A percentile compares a stretch with the other conserved stretches of the same genome.
Evolutionary conservation across 2,329 filamentous ascomycete genomes (phyloP).

Genomic region (Diaporthe amygdali): DNA sequence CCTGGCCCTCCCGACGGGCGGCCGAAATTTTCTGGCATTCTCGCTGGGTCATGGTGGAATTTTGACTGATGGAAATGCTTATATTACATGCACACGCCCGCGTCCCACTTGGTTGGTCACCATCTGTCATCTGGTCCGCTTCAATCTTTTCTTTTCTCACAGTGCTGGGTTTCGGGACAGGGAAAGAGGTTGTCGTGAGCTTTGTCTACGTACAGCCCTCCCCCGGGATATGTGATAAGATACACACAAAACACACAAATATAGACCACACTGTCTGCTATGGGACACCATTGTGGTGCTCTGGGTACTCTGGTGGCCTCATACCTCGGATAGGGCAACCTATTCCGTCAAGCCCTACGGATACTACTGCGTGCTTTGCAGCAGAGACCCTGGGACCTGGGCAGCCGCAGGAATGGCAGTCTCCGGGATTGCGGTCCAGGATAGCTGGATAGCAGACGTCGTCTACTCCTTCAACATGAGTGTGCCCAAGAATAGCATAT

Average conservation of each 20-base stretch:
- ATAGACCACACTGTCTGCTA: neutral
- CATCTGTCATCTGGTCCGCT: slow-evolving; percentile 14
- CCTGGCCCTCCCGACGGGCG: neutral
- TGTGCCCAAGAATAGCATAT: slow-evolving; percentile 2
- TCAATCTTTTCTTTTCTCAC: neutral
- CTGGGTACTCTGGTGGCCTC: neutral
- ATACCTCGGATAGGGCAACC: neutral
- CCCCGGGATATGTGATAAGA: neutral
- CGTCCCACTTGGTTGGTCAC: slow-evolving; percentile 12
- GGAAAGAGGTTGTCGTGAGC: neutral
- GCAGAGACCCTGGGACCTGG: neutral
- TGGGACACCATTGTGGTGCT: neutral
- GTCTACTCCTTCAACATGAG: neutral
- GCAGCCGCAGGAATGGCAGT: neutral
- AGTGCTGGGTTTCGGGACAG: slow-evolving; percentile 8
- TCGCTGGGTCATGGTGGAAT: slow-evolving; percentile 15
- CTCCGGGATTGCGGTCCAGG: neutral
- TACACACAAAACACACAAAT: neutral
- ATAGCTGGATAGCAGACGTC: neutral
- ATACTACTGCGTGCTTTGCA: neutral
- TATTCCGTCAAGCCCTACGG: slow-evolving; percentile 2
- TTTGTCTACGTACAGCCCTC: neutral
- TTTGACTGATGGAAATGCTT: slow-evolving; percentile 9
- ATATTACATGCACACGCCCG: slow-evolving; percentile 18
- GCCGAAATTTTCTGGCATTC: slow-evolving; percentile 12